A percentile compares a stretch with the other conserved stretches of the same genome.
phyloP scores from a whole-genome alignment of 805 yeast species.

The Schwanniomyces vanrijiae region DNA sequence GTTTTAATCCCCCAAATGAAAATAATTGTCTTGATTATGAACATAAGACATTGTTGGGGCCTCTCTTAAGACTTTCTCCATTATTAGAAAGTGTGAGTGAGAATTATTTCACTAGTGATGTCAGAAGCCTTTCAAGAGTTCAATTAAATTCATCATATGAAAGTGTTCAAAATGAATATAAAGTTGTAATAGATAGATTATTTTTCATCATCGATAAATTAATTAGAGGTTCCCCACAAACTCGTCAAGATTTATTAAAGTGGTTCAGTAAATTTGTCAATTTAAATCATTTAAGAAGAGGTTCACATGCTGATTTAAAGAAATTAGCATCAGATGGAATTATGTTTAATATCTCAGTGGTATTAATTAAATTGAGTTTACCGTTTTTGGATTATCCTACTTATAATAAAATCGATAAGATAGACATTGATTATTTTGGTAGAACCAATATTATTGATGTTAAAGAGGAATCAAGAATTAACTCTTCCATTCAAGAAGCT shows the following conservation, averaged over 20 bases:
- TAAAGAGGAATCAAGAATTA: slow-evolving; percentile 77
- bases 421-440: slow-evolving; percentile 69
- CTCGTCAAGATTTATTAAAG: slow-evolving; percentile 62
- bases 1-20: slow-evolving; percentile 47
- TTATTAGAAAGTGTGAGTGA: slow-evolving; percentile 52
- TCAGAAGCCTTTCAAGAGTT: slow-evolving; percentile 17
- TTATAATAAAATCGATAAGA: slow-evolving; percentile 69
- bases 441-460: slow-evolving; percentile 59
- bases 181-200: slow-evolving; percentile 57
- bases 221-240: slow-evolving; percentile 65
- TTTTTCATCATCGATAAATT: slow-evolving; percentile 72
- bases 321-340: slow-evolving; percentile 76
- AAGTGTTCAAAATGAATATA: slow-evolving; percentile 64
- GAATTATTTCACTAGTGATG: slow-evolving; percentile 39
- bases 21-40: slow-evolving; percentile 55
- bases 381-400: slow-evolving; percentile 74
- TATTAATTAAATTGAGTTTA: slow-evolving; percentile 69
- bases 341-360: slow-evolving; percentile 70
- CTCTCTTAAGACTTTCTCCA: slow-evolving; percentile 75
- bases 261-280: slow-evolving; percentile 78
- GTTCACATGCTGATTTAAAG: slow-evolving; percentile 71
- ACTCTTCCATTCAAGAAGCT: slow-evolving; percentile 73
- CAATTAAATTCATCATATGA: slow-evolving; percentile 54
- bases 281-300: slow-evolving; percentile 81
- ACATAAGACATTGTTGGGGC: slow-evolving; percentile 67